Conservation (phyloP, 2,329 filamentous ascomycete species). For the Penicillium thymicola region DNA sequence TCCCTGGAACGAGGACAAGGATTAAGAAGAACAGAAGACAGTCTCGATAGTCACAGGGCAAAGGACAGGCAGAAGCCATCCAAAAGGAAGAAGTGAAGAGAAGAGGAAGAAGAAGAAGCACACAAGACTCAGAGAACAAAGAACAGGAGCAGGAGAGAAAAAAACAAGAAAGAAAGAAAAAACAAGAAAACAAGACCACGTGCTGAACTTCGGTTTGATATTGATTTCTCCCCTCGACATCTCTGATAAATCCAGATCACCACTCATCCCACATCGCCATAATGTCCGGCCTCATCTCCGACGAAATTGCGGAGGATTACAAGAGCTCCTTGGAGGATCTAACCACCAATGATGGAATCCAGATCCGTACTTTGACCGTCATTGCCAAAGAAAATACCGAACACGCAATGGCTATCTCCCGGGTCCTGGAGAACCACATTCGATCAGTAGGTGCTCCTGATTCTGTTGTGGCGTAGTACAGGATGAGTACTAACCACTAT, state of each 20-base stretch:
- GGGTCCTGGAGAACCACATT: constrained; percentile 88
- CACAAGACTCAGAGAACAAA: constrained; percentile 15
- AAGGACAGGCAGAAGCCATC: constrained; percentile 16
- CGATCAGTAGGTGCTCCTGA: constrained; percentile 69
- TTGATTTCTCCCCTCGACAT: neutral
- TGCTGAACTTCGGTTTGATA: neutral
- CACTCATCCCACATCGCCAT: constrained; percentile 38
- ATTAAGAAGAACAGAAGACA: constrained; percentile 24
- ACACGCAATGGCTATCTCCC: constrained; percentile 88
- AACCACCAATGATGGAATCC: constrained; percentile 83
- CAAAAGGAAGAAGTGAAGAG: constrained; percentile 18
- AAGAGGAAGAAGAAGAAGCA: neutral
- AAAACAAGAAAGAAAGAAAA: constrained; percentile 5
- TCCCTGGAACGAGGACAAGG: constrained; percentile 25
- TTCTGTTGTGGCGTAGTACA: constrained; percentile 7
- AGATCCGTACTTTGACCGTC: constrained; percentile 95
- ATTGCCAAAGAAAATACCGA: constrained; percentile 98
- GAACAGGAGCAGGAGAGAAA: constrained; percentile 9
- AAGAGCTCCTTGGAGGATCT: constrained; percentile 89
- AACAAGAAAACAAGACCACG: constrained; percentile 10
- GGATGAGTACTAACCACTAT: constrained; percentile 20
- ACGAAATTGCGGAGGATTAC: constrained; percentile 93
- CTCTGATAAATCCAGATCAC: neutral
- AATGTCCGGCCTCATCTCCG: constrained; percentile 63
- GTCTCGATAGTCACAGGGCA: constrained; percentile 21